Base-by-base conservation (phyloP, 2,329 filamentous ascomycete species). In the Colletotrichum plurivorum region DNA sequence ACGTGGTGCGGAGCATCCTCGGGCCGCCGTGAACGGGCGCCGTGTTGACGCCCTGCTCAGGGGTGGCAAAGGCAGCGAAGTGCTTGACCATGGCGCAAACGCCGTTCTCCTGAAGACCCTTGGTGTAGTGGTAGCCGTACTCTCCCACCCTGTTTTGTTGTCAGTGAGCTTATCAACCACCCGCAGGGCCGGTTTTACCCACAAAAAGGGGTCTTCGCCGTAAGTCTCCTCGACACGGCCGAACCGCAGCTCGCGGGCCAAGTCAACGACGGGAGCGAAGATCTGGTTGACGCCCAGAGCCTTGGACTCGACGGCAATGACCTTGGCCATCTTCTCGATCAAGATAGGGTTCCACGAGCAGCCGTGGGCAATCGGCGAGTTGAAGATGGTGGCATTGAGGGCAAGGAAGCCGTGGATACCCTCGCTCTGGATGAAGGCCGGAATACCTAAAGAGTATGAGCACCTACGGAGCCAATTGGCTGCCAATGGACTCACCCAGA, bases 1-100 rank as follows among this genome's bases (percentile, higher is more conserved):
- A 85, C 3, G 87, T 89, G 41, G 84, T 88, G 41, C 87, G 82
- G 4, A 89, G 84, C 73, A 87, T 83, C 52, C 86, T 78, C 69
- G 87, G 84, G 51, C 87, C 85, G 12, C 85, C 85, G 71, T 87
- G 86, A 1, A 87, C 85, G 1, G 85, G 85, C 0, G 85, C 90
- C 9, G 89, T 90, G 76, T 94, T 94, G 51, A 94, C 78, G 2
- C 92, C 92, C 76, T 94, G 91, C 74, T 94, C 92, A 0, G 91
- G 92, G 1, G 84, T 83, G 54, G 86, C 91, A 75, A 90, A 93
- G 1, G 87, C 92, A 13, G 89, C 90, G 76, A 92, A 94, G 76
- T 94, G 92, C 81, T 94, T 94, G 54, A 94, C 89, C 78, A 89
- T 93, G 16, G 92, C 88, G 25, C 88, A 89, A 5, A 94, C 91